Evolutionary conservation across 495 filamentous ascomycete species (phyloP).

Genomic region (Lentithecium fluviatile): DNA sequence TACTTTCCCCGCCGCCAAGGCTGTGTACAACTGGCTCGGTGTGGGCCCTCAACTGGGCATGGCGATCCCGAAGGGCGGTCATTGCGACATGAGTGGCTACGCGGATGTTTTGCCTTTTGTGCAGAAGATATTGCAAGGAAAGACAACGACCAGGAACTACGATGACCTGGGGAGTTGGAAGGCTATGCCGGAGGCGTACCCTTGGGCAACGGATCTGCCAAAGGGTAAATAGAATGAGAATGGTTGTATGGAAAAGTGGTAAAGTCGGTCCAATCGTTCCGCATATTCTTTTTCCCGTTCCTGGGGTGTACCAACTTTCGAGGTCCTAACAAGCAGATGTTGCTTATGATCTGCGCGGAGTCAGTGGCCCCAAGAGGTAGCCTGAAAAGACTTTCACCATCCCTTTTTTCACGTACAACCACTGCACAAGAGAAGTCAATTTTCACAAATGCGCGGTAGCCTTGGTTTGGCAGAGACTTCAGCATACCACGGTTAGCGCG

Average conservation of each 20-base stretch:
- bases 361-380: too few relatives aligned
- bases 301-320: too few relatives aligned
- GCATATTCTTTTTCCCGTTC: too few relatives aligned
- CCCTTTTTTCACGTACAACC: too few relatives aligned
- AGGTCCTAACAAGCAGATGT: too few relatives aligned
- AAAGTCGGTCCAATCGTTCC: too few relatives aligned
- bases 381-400: too few relatives aligned
- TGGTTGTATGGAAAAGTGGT: neutral
- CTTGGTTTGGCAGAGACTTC: too few relatives aligned
- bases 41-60: slow-evolving; percentile 51
- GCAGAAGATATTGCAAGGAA: slow-evolving; percentile 51
- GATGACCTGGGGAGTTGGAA: slow-evolving; percentile 48
- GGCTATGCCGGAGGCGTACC: slow-evolving; percentile 51
- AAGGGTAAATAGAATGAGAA: neutral
- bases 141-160: slow-evolving; percentile 50
- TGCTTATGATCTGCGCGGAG: too few relatives aligned
- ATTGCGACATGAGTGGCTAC: slow-evolving; percentile 53
- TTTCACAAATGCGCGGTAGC: too few relatives aligned
- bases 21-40: slow-evolving; percentile 54
- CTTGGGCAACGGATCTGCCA: slow-evolving; percentile 41
- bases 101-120: slow-evolving; percentile 53
- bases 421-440: too few relatives aligned
- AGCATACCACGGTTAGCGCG: too few relatives aligned
- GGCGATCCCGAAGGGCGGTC: slow-evolving; percentile 50
- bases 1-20: slow-evolving; percentile 53